These are phyloP conservation scores for Thecaphora thlaspeos DNA, from an alignment of 1,284 basidiomycete genomes.

Conservation along the genomic window DNA sequence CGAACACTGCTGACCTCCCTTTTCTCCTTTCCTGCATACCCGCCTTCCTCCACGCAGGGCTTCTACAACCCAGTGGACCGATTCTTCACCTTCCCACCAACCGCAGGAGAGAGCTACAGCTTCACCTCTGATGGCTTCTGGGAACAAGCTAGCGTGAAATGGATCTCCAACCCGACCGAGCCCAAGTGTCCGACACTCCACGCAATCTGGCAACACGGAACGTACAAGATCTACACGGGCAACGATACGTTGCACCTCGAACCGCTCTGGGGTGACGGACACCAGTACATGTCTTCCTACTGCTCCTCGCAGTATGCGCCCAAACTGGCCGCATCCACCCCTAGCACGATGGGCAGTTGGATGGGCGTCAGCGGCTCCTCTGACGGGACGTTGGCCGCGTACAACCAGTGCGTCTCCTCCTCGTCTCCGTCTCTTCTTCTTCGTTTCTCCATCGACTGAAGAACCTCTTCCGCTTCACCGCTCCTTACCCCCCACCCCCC, in stretches of 20 bases:
- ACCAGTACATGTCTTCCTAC: background rate
- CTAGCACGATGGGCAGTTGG: background rate
- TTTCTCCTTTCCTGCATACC: constrained; percentile 6
- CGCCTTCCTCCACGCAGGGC: background rate
- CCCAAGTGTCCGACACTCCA: constrained; percentile 48
- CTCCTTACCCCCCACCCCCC: too few relatives aligned
- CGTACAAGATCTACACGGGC: constrained; percentile 33
- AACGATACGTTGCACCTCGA: constrained; percentile 38
- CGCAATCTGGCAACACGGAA: constrained; percentile 55
- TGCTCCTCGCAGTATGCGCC: background rate
- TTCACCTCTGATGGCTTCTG: constrained; percentile 53
- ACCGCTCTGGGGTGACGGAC: constrained; percentile 9
- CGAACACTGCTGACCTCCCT: constrained; percentile 27
- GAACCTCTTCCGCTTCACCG: too few relatives aligned
- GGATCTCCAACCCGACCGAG: constrained; percentile 40
- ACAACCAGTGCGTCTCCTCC: background rate
- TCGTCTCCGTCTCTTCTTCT: background rate
- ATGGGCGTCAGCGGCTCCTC: background rate
- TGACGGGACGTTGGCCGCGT: background rate
- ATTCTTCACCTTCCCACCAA: constrained; percentile 44
- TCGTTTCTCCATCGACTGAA: too few relatives aligned
- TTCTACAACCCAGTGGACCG: constrained; percentile 53
- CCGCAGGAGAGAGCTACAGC: constrained; percentile 50
- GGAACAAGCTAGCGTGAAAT: constrained; percentile 48
- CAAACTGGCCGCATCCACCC: background rate